A percentile compares a stretch with the other conserved stretches of the same genome.
These are phyloP conservation scores for Trifolium dubium DNA, from an alignment of 306 rosid genomes.

Conservation along the genomic window DNA sequence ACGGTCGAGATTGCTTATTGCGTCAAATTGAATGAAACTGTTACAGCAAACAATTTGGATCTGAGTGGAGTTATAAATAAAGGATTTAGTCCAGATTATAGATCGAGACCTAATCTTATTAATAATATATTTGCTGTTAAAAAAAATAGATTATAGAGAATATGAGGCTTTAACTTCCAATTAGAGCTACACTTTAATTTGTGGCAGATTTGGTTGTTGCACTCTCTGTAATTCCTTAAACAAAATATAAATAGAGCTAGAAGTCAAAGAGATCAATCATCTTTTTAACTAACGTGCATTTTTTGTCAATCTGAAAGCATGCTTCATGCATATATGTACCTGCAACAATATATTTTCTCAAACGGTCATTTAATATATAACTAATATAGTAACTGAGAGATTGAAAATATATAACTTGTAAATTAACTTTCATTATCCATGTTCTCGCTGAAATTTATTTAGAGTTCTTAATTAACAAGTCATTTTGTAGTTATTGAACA, in stretches of 20 bases:
- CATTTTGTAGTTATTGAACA: constrained; percentile 6
- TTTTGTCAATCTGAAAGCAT: constrained; percentile 69
- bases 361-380: constrained; percentile 1
- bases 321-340: constrained; percentile 67
- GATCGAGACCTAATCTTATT: too few relatives aligned
- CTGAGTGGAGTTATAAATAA: too few relatives aligned
- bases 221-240: too few relatives aligned
- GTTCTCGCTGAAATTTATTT: constrained; percentile 4
- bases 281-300: constrained; percentile 57
- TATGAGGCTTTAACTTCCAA: too few relatives aligned
- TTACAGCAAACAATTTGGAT: too few relatives aligned
- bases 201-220: too few relatives aligned
- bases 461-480: background rate
- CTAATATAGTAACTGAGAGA: constrained; percentile 12
- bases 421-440: constrained; percentile 5
- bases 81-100: too few relatives aligned
- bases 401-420: background rate
- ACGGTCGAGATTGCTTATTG: too few relatives aligned
- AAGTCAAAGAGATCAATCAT: constrained; percentile 12
- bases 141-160: too few relatives aligned
- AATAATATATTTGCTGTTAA: too few relatives aligned
- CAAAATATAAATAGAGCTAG: constrained; percentile 25
- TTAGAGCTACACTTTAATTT: too few relatives aligned
- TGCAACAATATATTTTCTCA: constrained; percentile 37
- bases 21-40: too few relatives aligned